These are phyloP conservation scores for Spathaspora arborariae DNA, from an alignment of 805 yeast genomes.

Conservation along the genomic window DNA sequence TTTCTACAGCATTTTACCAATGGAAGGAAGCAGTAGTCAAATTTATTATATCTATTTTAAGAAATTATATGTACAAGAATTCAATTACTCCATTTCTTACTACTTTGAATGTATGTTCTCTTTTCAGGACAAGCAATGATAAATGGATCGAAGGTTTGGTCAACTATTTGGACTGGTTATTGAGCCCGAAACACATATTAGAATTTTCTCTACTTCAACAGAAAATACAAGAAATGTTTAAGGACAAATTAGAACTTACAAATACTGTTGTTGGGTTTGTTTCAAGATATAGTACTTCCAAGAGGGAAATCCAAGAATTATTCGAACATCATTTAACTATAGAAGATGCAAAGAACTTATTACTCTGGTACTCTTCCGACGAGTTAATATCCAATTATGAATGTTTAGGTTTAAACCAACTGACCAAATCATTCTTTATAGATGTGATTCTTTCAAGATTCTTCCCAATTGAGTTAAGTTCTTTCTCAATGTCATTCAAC, in stretches of 20 bases:
- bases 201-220: neutral
- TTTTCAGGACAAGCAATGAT: neutral
- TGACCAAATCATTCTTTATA: neutral
- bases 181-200: neutral
- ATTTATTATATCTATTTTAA: neutral
- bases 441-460: slow-evolving; percentile 1
- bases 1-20: neutral
- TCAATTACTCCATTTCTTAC: neutral
- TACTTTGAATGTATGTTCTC: neutral
- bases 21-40: slow-evolving; percentile 1
- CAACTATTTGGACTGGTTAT: neutral
- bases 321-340: neutral
- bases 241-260: neutral
- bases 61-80: neutral
- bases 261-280: neutral
- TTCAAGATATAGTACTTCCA: neutral
- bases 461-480: neutral
- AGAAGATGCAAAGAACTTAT: neutral
- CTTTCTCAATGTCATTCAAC: neutral
- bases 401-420: neutral
- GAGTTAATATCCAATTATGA: neutral
- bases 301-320: neutral
- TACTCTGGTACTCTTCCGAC: neutral
- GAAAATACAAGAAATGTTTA: neutral
- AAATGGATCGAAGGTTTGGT: neutral